Percentiles rank a stretch among this genome's conserved stretches.
phyloP scores from a whole-genome alignment of 2,329 filamentous ascomycete species.

The Alternaria arbusti region DNA sequence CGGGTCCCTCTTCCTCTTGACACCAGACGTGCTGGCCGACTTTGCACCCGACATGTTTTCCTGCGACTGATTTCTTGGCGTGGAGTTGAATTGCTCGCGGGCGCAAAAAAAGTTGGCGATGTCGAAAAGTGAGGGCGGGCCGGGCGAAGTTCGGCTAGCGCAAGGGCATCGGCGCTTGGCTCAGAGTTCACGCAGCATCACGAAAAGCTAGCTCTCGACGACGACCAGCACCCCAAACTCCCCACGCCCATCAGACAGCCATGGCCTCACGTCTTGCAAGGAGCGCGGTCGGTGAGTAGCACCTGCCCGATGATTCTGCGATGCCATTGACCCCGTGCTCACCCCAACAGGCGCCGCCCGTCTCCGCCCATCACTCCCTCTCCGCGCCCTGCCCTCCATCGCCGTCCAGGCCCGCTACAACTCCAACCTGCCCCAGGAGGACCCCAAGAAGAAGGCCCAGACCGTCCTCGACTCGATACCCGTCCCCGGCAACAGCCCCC shows the following conservation, averaged over 20 bases:
- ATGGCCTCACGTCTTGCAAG: conserved; percentile 98
- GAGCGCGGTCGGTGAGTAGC: conserved; percentile 86
- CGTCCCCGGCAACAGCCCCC: conserved; percentile 86
- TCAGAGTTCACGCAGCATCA: conserved; percentile 27
- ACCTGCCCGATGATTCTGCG: conserved; percentile 24
- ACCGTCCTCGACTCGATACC: conserved; percentile 93
- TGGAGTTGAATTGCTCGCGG: conserved; percentile 1
- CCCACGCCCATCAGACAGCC: conserved; percentile 61
- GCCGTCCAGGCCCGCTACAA: conserved; percentile 72
- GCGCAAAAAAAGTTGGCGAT: conserved; percentile 13
- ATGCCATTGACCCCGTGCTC: conserved; percentile 52
- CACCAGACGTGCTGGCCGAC: conserved; percentile 34
- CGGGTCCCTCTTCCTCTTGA: conserved; percentile 54
- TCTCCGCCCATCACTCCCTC: conserved; percentile 77
- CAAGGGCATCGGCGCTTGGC: conserved; percentile 26
- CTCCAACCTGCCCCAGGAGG: conserved; percentile 80
- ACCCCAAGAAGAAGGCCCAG: conserved; percentile 96
- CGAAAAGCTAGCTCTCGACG: conserved; percentile 33
- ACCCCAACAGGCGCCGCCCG: conserved; percentile 77
- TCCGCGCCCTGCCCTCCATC: conserved; percentile 77
- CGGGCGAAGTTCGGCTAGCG: conserved; percentile 37
- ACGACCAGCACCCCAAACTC: conserved; percentile 42
- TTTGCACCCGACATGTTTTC: conserved; percentile 46
- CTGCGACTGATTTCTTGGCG: not conserved
- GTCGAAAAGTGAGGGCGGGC: conserved; percentile 25